A percentile compares a stretch with the other conserved stretches of the same genome.
These are phyloP conservation scores for Nakazawaea wickerhamii DNA, from an alignment of 805 yeast species.

Conservation along the genomic window DNA sequence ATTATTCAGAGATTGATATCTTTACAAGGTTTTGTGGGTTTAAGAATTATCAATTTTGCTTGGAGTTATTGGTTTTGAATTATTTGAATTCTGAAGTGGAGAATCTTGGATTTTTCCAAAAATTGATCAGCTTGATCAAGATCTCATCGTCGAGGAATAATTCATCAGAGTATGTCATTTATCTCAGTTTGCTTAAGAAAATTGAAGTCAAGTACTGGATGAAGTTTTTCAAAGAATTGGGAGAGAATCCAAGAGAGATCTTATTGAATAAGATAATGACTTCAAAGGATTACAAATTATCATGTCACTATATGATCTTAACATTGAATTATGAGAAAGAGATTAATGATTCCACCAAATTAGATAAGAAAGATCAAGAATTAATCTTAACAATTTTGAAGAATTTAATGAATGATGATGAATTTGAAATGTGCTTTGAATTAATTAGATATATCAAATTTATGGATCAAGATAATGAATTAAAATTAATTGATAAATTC, in stretches of 20 bases:
- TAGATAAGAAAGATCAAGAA: conserved; percentile 27
- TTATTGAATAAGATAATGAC: conserved; percentile 35
- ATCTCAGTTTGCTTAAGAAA: conserved; percentile 47
- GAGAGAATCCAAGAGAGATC: conserved; percentile 38
- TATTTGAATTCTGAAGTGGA: conserved; percentile 15
- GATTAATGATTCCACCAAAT: conserved; percentile 17
- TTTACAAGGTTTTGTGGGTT: conserved; percentile 33
- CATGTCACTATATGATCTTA: conserved; percentile 47
- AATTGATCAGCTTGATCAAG: conserved; percentile 28
- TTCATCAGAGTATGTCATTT: conserved; percentile 27
- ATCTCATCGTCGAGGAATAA: conserved; percentile 8
- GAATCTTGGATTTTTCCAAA: conserved; percentile 20
- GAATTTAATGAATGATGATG: conserved; percentile 34
- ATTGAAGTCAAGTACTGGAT: conserved; percentile 49
- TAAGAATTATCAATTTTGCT: conserved; percentile 40
- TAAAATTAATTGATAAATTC: conserved; percentile 9
- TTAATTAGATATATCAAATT: conserved; percentile 48
- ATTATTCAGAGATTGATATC: conserved; percentile 5
- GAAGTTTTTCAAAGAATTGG: conserved; percentile 36
- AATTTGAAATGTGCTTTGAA: conserved; percentile 51
- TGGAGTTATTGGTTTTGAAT: conserved; percentile 43
- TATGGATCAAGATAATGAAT: conserved; percentile 26
- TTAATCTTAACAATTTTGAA: conserved; percentile 38
- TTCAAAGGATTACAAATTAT: conserved; percentile 36
- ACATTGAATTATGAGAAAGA: conserved; percentile 45